A percentile compares a stretch with the other conserved stretches of the same genome.
Evolutionary conservation across 108 stramenopile species (phyloP).

Genomic region (Schizochytrium sp.): DNA sequence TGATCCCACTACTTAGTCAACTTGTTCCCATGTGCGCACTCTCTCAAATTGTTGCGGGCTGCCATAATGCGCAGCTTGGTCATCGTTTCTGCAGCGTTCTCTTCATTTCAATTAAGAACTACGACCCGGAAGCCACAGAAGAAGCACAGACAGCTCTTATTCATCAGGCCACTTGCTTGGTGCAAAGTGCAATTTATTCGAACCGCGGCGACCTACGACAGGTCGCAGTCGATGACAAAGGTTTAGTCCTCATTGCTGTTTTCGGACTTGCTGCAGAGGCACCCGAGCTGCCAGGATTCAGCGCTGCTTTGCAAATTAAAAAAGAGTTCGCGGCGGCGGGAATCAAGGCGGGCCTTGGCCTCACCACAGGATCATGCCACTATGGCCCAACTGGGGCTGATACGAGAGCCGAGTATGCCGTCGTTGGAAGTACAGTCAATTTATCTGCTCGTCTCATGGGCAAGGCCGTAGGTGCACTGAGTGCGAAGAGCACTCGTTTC

Average conservation of each 20-base stretch:
- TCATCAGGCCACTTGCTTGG: not conserved
- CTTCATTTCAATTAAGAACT: not conserved
- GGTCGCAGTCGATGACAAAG: conserved; percentile 6
- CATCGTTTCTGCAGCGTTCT: not conserved
- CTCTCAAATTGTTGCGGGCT: not conserved
- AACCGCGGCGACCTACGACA: not conserved
- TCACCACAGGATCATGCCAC: not conserved
- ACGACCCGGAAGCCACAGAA: not conserved
- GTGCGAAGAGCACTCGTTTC: not conserved
- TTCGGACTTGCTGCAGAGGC: not conserved
- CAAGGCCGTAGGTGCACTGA: not conserved
- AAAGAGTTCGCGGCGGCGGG: not conserved
- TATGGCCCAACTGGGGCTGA: not conserved
- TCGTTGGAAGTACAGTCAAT: not conserved
- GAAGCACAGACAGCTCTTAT: not conserved
- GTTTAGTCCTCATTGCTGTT: not conserved
- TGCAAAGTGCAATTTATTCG: not conserved
- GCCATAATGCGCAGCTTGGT: not conserved
- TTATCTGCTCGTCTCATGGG: not conserved
- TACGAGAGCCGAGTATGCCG: not conserved
- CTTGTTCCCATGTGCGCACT: not conserved
- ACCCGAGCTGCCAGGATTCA: not conserved
- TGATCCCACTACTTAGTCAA: not conserved
- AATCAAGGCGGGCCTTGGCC: not conserved
- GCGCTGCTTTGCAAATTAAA: not conserved